Percentiles rank a stretch among this genome's conserved stretches.
Evolutionary conservation across 805 yeast genomes (phyloP).

Genomic region (Ogataea pignaliae): DNA sequence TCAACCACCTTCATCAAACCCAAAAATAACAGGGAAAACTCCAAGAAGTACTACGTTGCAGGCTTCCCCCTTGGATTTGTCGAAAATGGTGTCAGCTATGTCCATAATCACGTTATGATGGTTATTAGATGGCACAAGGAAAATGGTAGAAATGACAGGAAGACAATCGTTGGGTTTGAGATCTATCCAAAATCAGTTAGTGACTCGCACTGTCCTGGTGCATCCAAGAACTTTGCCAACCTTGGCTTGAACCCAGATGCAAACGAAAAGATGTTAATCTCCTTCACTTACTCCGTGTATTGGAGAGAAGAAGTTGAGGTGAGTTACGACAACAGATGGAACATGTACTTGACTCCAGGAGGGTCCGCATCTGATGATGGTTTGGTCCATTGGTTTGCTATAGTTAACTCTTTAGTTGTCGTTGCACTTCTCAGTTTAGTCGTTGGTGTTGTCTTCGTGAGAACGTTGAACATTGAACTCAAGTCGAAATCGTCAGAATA

Average conservation of each 20-base stretch:
- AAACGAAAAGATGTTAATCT: conserved; percentile 43
- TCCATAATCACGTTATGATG: conserved; percentile 78
- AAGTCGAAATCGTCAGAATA: conserved; percentile 14
- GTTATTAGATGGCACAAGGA: conserved; percentile 68
- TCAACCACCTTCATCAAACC: conserved; percentile 74
- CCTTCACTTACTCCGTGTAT: conserved; percentile 80
- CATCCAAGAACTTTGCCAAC: conserved; percentile 54
- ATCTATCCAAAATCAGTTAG: conserved; percentile 80
- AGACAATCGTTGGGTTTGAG: conserved; percentile 82
- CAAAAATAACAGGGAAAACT: conserved; percentile 42
- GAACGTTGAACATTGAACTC: conserved; percentile 50
- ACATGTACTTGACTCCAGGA: conserved; percentile 41
- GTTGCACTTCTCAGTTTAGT: conserved; percentile 56
- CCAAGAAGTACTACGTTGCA: conserved; percentile 65
- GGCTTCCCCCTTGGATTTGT: conserved; percentile 84
- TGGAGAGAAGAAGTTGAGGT: conserved; percentile 79
- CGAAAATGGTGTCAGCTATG: conserved; percentile 51
- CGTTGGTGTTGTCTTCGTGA: conserved; percentile 59
- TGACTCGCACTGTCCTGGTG: conserved; percentile 69
- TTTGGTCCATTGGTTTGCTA: conserved; percentile 73
- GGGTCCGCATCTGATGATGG: conserved; percentile 44
- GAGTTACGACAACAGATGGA: conserved; percentile 70
- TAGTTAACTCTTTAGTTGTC: conserved; percentile 66
- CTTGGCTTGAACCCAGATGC: conserved; percentile 46
- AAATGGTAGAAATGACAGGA: conserved; percentile 32